A percentile compares a stretch with the other conserved stretches of the same genome.
Conservation (phyloP, 2,329 filamentous ascomycete genomes). For the Gliomastix tumulicola region DNA sequence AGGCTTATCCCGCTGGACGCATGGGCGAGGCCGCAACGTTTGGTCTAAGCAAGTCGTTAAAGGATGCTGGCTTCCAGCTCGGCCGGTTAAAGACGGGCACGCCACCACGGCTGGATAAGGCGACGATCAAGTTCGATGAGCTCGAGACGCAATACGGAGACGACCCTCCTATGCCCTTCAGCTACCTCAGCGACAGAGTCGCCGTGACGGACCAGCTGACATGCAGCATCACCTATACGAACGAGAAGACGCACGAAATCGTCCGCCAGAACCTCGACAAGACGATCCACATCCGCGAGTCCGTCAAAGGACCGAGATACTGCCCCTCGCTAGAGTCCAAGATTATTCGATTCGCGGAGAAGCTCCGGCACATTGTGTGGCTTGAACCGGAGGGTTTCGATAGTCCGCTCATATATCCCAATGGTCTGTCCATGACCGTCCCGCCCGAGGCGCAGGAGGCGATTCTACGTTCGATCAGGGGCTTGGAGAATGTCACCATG, state of each 20-base stretch:
- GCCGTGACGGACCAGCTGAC: conserved; percentile 73
- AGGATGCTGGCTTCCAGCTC: conserved; percentile 80
- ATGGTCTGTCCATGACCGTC: conserved; percentile 95
- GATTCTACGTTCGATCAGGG: conserved; percentile 79
- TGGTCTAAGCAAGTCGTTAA: conserved; percentile 83
- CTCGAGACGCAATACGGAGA: conserved; percentile 76
- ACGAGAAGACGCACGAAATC: conserved; percentile 72
- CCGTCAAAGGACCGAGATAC: conserved; percentile 88
- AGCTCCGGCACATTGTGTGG: conserved; percentile 84
- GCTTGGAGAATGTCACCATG: conserved; percentile 85
- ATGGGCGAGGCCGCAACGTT: conserved; percentile 93
- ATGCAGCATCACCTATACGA: conserved; percentile 88
- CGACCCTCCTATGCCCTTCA: conserved; percentile 81
- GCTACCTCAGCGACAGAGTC: conserved; percentile 76
- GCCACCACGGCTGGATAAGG: conserved; percentile 75
- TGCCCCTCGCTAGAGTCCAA: conserved; percentile 95
- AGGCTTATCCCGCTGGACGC: conserved; percentile 77
- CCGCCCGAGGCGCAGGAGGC: conserved; percentile 80
- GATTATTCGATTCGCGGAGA: conserved; percentile 78
- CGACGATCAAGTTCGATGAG: conserved; percentile 70
- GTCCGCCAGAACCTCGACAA: conserved; percentile 89
- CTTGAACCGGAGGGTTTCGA: conserved; percentile 94
- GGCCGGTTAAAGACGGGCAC: conserved; percentile 94
- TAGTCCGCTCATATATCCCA: conserved; percentile 86
- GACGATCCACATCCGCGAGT: conserved; percentile 92